Conservation (phyloP, 78 protist genomes). For the Emiliania huxleyi region DNA sequence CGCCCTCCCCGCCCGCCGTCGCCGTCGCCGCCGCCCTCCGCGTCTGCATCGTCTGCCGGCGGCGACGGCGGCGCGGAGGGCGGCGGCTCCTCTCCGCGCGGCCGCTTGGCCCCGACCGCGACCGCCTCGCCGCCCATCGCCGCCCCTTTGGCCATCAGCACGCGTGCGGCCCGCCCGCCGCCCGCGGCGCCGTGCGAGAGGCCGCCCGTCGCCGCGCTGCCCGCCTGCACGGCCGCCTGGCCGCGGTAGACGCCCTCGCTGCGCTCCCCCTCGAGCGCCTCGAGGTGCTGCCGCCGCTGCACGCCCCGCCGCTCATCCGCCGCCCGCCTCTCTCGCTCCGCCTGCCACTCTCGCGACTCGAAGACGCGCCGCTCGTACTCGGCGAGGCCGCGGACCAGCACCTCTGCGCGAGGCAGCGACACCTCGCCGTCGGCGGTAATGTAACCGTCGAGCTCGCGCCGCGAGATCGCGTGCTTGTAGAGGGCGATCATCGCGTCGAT, state of each 20-base stretch:
- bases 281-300: neutral
- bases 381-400: neutral
- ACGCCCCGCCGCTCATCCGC: neutral
- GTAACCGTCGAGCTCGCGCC: slow-evolving; percentile 79
- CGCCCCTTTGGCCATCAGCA: neutral
- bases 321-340: neutral
- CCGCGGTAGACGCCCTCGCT: neutral
- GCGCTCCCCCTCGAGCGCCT: neutral
- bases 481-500: slow-evolving; percentile 72
- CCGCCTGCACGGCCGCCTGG: neutral
- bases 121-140: neutral
- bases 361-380: neutral
- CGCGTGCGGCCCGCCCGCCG: neutral
- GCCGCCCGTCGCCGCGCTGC: neutral
- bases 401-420: neutral
- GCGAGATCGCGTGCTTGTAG: slow-evolving; percentile 52
- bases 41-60: too few species aligned
- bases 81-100: neutral
- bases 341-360: neutral
- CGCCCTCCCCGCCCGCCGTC: too few species aligned
- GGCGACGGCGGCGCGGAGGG: too few species aligned
- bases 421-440: slow-evolving; percentile 71
- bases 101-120: neutral
- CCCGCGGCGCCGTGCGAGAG: neutral
- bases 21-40: too few species aligned